A percentile compares a stretch with the other conserved stretches of the same genome.
Evolutionary conservation across 1,284 basidiomycete species (phyloP).

Genomic region (Ustilago crameri): DNA sequence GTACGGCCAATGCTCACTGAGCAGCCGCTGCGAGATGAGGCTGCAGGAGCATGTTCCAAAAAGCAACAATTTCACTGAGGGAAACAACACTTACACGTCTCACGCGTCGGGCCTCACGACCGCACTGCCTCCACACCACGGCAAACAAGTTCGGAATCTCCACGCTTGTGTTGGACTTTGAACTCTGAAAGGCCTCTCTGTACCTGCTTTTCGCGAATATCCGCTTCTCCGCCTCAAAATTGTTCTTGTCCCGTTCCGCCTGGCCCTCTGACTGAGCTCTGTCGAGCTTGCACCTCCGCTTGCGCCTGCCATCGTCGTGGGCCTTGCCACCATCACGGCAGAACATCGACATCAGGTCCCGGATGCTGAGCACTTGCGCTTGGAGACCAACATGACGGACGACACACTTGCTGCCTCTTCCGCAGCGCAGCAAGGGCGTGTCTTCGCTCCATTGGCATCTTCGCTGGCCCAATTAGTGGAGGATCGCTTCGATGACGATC

Average conservation of each 20-base stretch:
- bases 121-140: not conserved
- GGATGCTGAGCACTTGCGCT: not conserved
- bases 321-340: slow-evolving; percentile 1
- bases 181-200: not conserved
- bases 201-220: not conserved
- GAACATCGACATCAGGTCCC: not conserved
- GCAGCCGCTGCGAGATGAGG: too few species aligned
- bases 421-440: slow-evolving; percentile 8
- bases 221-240: too few species aligned
- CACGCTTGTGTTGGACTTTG: not conserved
- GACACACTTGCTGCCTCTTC: slow-evolving; percentile 8
- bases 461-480: slow-evolving; percentile 30
- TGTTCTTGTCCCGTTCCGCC: too few species aligned
- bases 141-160: not conserved
- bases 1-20: too few species aligned
- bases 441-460: slow-evolving; percentile 11
- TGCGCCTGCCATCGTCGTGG: not conserved
- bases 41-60: too few species aligned
- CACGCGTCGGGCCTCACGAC: slow-evolving; percentile 1
- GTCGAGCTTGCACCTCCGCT: not conserved
- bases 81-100: not conserved
- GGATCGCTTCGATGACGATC: slow-evolving; percentile 49
- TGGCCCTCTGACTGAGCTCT: not conserved
- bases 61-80: too few species aligned
- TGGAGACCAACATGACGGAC: slow-evolving; percentile 16